These are phyloP conservation scores for Penicillium psychrofluorescens DNA, from an alignment of 495 filamentous ascomycete genomes.

Conservation along the genomic window DNA sequence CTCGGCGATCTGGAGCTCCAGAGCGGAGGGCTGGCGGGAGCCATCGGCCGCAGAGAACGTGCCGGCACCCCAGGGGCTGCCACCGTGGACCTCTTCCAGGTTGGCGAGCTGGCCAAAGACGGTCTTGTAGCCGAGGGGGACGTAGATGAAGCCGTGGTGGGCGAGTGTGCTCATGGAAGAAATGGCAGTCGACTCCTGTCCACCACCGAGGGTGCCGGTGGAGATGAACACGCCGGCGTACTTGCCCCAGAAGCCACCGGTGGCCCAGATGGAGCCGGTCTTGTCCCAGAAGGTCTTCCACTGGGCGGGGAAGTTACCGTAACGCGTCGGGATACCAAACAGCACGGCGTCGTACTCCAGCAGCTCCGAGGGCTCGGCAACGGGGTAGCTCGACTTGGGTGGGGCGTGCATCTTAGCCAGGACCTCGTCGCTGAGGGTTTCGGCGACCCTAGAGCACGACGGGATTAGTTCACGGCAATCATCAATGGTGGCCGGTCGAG, in stretches of 20 bases:
- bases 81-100: constrained; percentile 72
- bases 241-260: constrained; percentile 80
- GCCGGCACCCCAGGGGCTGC: constrained; percentile 88
- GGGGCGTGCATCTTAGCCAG: constrained; percentile 86
- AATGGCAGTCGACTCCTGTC: constrained; percentile 84
- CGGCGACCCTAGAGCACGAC: constrained; percentile 51
- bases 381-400: constrained; percentile 61
- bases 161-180: constrained; percentile 78
- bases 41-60: constrained; percentile 78
- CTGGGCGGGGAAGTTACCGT: constrained; percentile 96
- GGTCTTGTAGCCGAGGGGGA: constrained; percentile 87
- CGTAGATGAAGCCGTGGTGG: constrained; percentile 94
- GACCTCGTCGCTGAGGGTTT: constrained; percentile 81
- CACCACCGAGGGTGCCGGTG: constrained; percentile 75
- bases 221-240: constrained; percentile 88
- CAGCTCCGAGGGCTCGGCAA: constrained; percentile 60
- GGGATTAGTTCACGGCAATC: too few relatives aligned
- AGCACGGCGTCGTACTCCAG: constrained; percentile 83
- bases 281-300: constrained; percentile 90
- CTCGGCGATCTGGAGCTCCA: constrained; percentile 71
- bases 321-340: constrained; percentile 95
- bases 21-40: constrained; percentile 65
- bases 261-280: constrained; percentile 65
- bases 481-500: neutral
- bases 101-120: constrained; percentile 62